These are phyloP conservation scores for Neckera pumila DNA, from an alignment of 225 moss, liverwort and hornwort genomes.

Conservation along the genomic window DNA sequence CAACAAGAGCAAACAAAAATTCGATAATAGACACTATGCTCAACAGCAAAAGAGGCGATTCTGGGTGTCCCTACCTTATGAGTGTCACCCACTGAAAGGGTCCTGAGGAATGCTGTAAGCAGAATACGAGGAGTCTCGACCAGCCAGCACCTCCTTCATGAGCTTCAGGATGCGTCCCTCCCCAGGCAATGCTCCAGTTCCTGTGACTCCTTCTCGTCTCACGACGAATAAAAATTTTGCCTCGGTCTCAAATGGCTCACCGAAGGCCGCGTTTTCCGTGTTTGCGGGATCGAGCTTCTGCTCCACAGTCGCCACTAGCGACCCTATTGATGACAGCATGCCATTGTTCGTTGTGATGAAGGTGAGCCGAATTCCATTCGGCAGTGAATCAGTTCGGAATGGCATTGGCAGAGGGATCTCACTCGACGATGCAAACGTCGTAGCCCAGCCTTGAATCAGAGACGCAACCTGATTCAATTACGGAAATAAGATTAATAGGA, in stretches of 20 bases:
- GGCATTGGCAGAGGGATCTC: slow-evolving; percentile 95
- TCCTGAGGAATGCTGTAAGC: slow-evolving; percentile 49
- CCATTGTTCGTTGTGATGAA: slow-evolving; percentile 69
- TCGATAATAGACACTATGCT: too few species aligned
- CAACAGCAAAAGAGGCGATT: not conserved
- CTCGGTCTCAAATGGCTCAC: slow-evolving; percentile 11
- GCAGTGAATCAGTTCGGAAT: slow-evolving; percentile 58
- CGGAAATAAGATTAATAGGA: not conserved
- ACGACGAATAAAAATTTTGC: slow-evolving; percentile 27
- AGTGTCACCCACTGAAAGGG: not conserved
- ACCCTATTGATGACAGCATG: slow-evolving; percentile 46
- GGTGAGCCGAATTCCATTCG: slow-evolving; percentile 72
- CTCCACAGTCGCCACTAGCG: slow-evolving; percentile 67
- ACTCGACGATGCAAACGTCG: slow-evolving; percentile 90
- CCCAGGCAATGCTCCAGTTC: slow-evolving; percentile 61
- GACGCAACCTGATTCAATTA: slow-evolving; percentile 38
- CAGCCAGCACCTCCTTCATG: slow-evolving; percentile 48
- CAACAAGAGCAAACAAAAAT: not conserved
- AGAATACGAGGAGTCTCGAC: slow-evolving; percentile 46
- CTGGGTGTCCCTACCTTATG: not conserved
- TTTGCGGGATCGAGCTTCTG: not conserved
- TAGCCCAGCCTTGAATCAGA: slow-evolving; percentile 75
- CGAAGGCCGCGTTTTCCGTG: slow-evolving; percentile 21
- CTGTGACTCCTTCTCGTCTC: slow-evolving; percentile 63
- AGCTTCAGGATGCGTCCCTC: slow-evolving; percentile 77